Base-by-base conservation (phyloP, 768 basidiomycete genomes). In the Hydnomerulius pinastri region DNA sequence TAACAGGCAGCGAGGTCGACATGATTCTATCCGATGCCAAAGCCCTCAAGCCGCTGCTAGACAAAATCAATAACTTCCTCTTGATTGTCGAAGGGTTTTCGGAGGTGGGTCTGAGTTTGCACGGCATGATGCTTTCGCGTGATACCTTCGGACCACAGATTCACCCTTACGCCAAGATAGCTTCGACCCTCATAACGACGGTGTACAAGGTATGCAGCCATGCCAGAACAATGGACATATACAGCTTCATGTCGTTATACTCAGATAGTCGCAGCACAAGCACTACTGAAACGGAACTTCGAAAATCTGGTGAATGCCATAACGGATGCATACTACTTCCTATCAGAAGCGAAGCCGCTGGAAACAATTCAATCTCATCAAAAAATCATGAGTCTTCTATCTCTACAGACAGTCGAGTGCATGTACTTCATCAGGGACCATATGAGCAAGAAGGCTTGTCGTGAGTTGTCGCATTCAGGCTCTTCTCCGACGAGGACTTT, bases 391-490 rank as follows among this genome's bases (percentile, higher is more conserved):
- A 25, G 12, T 4, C 13, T 24, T 3, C 41, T 67, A 36, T 38
- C 53, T 10, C 42, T 50, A 24, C 64, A 67, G 50, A 62, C 61
- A 0, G 55, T 53, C 4, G 66, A 67, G 28, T 67, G 64, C 35
- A 62, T 52, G 1, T 63, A 63, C 43, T 66, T 67, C 33, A 65
- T 67, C 18, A 49, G 50, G 7, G 61, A 56, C n/a, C n/a, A n/a
- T n/a, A n/a, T n/a, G n/a, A n/a, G n/a, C n/a, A n/a, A n/a, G n/a
- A n/a, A n/a, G n/a, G n/a, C n/a, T n/a, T n/a, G n/a, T n/a, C n/a
- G n/a, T n/a, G n/a, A n/a, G n/a, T n/a, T n/a, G n/a, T n/a, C n/a
- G n/a, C n/a, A n/a, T n/a, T n/a, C n/a, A n/a, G n/a, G n/a, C n/a
- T n/a, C n/a, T n/a, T n/a, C n/a, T n/a, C n/a, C n/a, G n/a, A n/a